These are phyloP conservation scores for Elaeagnus macrophylla DNA, from an alignment of 306 rosid genomes.

Conservation along the genomic window DNA sequence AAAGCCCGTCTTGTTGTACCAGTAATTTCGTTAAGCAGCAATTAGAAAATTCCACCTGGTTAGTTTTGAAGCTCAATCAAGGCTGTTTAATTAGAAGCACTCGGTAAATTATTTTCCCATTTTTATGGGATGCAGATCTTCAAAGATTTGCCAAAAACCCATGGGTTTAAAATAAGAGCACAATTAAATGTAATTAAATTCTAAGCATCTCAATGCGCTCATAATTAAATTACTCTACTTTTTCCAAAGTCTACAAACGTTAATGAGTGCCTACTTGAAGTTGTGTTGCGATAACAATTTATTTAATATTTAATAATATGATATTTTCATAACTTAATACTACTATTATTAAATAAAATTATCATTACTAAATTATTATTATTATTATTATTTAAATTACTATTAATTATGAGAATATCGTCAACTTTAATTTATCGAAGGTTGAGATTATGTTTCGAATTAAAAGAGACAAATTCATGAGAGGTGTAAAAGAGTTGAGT, in stretches of 20 bases:
- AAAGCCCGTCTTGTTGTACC: no score
- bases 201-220: conserved; percentile 11
- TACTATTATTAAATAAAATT: no score
- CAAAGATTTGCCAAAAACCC: conserved; percentile 7
- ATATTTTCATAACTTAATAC: no score
- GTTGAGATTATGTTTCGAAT: conserved; percentile 13
- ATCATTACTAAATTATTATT: no score
- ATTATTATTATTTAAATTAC: no score
- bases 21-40: no score
- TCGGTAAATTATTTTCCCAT: background rate
- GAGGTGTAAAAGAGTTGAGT: conserved; percentile 23
- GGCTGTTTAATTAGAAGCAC: background rate
- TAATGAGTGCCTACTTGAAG: conserved; percentile 15
- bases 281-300: conserved; percentile 8
- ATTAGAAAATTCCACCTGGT: no score
- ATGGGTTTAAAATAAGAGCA: conserved; percentile 2
- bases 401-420: no score
- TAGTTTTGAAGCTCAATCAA: no score
- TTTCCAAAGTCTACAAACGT: background rate
- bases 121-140: background rate
- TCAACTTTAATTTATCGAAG: no score
- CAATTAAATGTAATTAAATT: conserved; percentile 1
- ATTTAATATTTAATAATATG: conserved; percentile 11
- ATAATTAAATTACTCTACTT: background rate
- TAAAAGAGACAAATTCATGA: conserved; percentile 27